These are phyloP conservation scores for Russula abietina DNA, from an alignment of 768 basidiomycete genomes.

Conservation along the genomic window DNA sequence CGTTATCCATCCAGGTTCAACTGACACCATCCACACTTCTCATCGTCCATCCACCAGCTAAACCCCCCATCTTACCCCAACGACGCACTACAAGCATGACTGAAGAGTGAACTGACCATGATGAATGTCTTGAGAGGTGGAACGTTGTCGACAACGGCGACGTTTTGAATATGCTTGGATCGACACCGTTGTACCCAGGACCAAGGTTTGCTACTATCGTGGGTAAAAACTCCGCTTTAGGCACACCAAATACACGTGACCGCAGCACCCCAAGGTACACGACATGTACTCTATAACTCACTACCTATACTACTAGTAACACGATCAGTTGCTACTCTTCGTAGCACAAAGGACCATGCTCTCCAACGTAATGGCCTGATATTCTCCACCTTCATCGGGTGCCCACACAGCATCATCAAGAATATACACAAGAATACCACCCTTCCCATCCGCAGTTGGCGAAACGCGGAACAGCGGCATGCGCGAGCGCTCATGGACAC, in stretches of 20 bases:
- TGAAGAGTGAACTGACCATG: conserved; percentile 33
- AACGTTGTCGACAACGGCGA: conserved; percentile 33
- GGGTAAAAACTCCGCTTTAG: conserved; percentile 20
- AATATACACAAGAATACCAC: conserved; percentile 85
- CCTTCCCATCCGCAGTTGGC: conserved; percentile 69
- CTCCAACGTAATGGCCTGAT: conserved; percentile 75
- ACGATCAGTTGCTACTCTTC: conserved; percentile 11
- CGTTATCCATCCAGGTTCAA: conserved; percentile 32
- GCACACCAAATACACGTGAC: conserved; percentile 10
- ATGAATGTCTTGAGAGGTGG: conserved; percentile 33
- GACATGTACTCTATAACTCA: too few relatives aligned
- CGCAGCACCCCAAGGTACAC: too few relatives aligned
- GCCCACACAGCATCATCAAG: conserved; percentile 94
- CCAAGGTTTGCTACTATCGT: conserved; percentile 20
- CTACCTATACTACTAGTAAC: too few relatives aligned
- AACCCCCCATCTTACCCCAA: conserved; percentile 7
- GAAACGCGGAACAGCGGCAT: conserved; percentile 89
- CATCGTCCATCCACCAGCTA: conserved; percentile 9
- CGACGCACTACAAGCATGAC: not conserved
- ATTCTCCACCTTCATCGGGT: conserved; percentile 53
- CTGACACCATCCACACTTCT: conserved; percentile 31
- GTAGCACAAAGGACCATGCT: conserved; percentile 74
- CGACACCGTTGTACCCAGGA: conserved; percentile 1
- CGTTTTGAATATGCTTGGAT: conserved; percentile 24
- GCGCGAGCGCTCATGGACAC: conserved; percentile 75